A percentile compares a stretch with the other conserved stretches of the same genome.
Conservation (phyloP, 495 filamentous ascomycete genomes). For the Penicillium arizonense region DNA sequence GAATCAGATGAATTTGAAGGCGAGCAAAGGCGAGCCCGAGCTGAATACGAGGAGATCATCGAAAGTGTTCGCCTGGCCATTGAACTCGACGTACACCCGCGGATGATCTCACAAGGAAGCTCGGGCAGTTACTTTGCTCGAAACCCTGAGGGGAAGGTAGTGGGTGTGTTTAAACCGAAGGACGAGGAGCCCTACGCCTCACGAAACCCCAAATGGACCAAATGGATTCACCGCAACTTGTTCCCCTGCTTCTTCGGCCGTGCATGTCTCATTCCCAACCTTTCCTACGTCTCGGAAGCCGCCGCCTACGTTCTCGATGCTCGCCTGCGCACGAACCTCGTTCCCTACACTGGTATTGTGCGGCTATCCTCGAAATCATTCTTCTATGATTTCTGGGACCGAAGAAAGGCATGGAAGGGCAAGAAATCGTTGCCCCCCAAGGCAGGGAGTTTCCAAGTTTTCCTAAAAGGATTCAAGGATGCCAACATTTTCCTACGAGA, state of each 20-base stretch:
- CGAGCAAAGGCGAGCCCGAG: conserved; percentile 62
- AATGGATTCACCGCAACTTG: conserved; percentile 90
- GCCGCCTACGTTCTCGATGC: conserved; percentile 93
- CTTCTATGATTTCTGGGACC: conserved; percentile 96
- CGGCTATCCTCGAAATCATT: conserved; percentile 95
- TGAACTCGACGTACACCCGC: conserved; percentile 86
- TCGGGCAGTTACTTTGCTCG: conserved; percentile 97
- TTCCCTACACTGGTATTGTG: conserved; percentile 95
- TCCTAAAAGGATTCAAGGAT: conserved; percentile 94
- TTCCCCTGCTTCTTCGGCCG: conserved; percentile 97
- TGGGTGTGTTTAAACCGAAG: conserved; percentile 98
- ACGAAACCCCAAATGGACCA: conserved; percentile 92
- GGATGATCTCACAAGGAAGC: conserved; percentile 93
- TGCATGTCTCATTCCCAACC: conserved; percentile 94
- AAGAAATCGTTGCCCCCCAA: conserved; percentile 88
- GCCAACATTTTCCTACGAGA: conserved; percentile 93
- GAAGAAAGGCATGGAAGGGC: conserved; percentile 81
- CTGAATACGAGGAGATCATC: conserved; percentile 84
- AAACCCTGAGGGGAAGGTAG: conserved; percentile 85
- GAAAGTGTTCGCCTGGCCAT: conserved; percentile 89
- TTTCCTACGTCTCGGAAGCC: conserved; percentile 98
- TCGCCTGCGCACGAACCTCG: conserved; percentile 84
- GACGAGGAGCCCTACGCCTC: conserved; percentile 97
- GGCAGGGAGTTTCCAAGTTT: conserved; percentile 94
- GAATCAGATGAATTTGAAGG: conserved; percentile 56